phyloP scores from a whole-genome alignment of 176 grass and related monocot genomes.

The Miscanthus lutarioriparius region DNA sequence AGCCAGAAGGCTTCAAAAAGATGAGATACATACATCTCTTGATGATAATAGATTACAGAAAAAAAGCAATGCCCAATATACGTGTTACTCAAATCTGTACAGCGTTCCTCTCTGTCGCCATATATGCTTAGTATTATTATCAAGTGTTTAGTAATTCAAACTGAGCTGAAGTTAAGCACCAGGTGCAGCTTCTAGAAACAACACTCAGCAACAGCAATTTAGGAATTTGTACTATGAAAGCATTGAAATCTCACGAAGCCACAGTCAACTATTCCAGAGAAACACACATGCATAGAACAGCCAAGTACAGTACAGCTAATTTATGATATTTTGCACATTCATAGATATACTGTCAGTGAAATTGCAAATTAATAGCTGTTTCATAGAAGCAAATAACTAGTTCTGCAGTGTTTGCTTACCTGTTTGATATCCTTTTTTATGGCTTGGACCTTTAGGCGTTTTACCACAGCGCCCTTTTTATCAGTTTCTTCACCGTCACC shows the following conservation, averaged over 20 bases:
- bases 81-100: not conserved
- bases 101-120: not conserved
- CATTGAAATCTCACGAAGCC: not conserved
- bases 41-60: not conserved
- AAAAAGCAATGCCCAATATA: not conserved
- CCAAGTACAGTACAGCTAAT: not conserved
- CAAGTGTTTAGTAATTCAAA: not conserved
- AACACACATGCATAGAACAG: not conserved
- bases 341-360: not conserved
- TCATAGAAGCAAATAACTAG: not conserved
- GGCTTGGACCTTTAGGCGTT: constrained; percentile 66
- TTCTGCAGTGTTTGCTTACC: not conserved
- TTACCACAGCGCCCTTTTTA: constrained; percentile 43
- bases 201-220: not conserved
- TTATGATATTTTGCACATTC: not conserved
- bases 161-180: not conserved
- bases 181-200: not conserved
- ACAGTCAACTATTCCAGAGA: not conserved
- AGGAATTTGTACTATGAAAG: not conserved
- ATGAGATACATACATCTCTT: not conserved
- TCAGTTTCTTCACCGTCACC: constrained; percentile 45
- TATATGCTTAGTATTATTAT: not conserved
- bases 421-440: constrained; percentile 54
- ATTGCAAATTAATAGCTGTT: not conserved
- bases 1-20: not conserved